Conservation (phyloP, 495 filamentous ascomycete species). For the Aspergillus biplanus region DNA sequence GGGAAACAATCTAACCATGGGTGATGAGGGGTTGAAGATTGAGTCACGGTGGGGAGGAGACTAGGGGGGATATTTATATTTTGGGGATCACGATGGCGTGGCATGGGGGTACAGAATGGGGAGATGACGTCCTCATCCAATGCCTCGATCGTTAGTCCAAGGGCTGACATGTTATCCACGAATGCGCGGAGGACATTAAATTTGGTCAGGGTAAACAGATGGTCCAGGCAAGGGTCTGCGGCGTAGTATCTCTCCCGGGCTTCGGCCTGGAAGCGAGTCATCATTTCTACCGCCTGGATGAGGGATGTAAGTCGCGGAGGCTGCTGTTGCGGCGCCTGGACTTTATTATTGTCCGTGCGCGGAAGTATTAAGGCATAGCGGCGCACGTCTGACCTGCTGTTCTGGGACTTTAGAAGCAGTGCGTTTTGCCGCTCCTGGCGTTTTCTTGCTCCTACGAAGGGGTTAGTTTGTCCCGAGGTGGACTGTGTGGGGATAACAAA, state of each 20-base stretch:
- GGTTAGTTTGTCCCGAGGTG: background rate
- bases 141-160: conserved; percentile 8
- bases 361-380: conserved; percentile 9
- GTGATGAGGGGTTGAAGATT: conserved; percentile 16
- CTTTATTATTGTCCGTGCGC: background rate
- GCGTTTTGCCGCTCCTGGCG: conserved; percentile 4
- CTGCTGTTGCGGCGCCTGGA: conserved; percentile 1
- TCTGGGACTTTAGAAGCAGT: conserved; percentile 7
- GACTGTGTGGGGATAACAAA: background rate
- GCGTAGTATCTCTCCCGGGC: conserved; percentile 17
- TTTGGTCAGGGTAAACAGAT: conserved; percentile 18
- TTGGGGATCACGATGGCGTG: background rate
- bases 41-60: conserved; percentile 13
- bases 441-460: conserved; percentile 14
- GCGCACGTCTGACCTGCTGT: background rate
- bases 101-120: conserved; percentile 10
- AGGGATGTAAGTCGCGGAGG: background rate
- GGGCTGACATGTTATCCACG: conserved; percentile 14
- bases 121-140: conserved; percentile 18
- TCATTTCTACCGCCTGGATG: conserved; percentile 1
- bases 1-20: conserved; percentile 25
- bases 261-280: conserved; percentile 13
- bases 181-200: conserved; percentile 22
- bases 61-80: conserved; percentile 4
- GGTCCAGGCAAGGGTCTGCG: conserved; percentile 17